These are phyloP conservation scores for Cucumis cinereus DNA, from an alignment of 306 rosid species.

Conservation along the genomic window DNA sequence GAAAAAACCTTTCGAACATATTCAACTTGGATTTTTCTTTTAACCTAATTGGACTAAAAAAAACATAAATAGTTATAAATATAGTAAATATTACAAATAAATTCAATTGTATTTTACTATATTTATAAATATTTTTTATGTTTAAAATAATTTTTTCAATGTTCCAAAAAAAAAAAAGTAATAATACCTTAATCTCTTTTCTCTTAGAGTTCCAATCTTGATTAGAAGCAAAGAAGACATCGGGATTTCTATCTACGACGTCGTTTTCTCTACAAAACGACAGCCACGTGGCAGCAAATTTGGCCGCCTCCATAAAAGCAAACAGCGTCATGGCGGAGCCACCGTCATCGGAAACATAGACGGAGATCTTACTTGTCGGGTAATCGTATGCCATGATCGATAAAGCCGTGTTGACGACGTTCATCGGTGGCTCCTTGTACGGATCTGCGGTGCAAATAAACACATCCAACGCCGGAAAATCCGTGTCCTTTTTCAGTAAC, in stretches of 20 bases:
- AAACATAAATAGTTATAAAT: no score
- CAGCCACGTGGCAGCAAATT: constrained; percentile 31
- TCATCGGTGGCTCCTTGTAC: constrained; percentile 36
- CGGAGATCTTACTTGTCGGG: constrained; percentile 25
- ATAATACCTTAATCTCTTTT: constrained; percentile 20
- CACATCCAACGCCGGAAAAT: constrained; percentile 27
- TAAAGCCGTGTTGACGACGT: constrained; percentile 30
- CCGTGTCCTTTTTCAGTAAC: not conserved
- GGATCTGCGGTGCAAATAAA: constrained; percentile 46
- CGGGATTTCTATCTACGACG: constrained; percentile 17
- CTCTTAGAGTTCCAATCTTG: not conserved
- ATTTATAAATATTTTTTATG: no score
- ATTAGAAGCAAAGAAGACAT: constrained; percentile 15
- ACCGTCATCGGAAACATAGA: constrained; percentile 40
- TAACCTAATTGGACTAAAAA: no score
- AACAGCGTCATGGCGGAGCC: constrained; percentile 39
- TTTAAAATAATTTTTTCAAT: no score
- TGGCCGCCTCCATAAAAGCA: constrained; percentile 36
- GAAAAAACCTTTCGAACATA: no score
- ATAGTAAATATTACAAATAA: no score
- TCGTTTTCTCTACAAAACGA: constrained; percentile 27
- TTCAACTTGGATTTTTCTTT: no score
- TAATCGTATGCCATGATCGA: constrained; percentile 38
- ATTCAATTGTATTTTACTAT: no score
- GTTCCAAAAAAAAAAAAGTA: no score